These are phyloP conservation scores for Diplotaxis tenuifolia DNA, from an alignment of 345 rosid species.

Conservation along the genomic window DNA sequence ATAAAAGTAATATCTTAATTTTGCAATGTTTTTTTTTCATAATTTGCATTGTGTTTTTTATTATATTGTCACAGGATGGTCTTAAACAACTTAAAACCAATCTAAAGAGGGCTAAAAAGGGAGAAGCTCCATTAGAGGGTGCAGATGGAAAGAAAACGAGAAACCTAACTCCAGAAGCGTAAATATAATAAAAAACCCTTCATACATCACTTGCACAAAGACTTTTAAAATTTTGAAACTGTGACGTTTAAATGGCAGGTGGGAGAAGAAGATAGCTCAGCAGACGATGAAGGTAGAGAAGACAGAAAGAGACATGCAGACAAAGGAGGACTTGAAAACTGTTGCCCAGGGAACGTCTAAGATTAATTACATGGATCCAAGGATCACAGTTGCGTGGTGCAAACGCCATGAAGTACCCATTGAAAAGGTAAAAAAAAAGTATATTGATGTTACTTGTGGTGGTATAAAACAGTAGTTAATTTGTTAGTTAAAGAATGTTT, in stretches of 20 bases:
- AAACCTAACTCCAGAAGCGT: constrained; percentile 76
- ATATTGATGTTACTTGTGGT: neutral
- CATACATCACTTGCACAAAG: neutral
- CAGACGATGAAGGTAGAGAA: constrained; percentile 58
- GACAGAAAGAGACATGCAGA: constrained; percentile 65
- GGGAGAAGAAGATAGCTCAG: constrained; percentile 66
- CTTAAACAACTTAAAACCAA: constrained; percentile 65
- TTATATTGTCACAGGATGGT: constrained; percentile 41
- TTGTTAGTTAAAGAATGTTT: too few species aligned
- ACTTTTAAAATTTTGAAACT: constrained; percentile 4
- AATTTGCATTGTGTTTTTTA: too few species aligned
- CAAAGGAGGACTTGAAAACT: constrained; percentile 83
- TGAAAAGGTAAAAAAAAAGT: constrained; percentile 55
- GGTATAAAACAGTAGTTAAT: too few species aligned
- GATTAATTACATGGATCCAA: constrained; percentile 91
- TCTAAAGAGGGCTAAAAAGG: constrained; percentile 74
- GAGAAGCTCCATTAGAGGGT: constrained; percentile 71
- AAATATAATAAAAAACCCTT: constrained; percentile 32
- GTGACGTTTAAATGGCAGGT: constrained; percentile 42
- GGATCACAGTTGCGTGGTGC: constrained; percentile 98
- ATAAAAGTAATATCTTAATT: constrained; percentile 37
- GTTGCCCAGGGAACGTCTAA: constrained; percentile 90
- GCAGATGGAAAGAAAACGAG: constrained; percentile 83
- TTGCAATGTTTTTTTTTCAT: neutral
- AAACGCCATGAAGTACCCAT: constrained; percentile 94